phyloP scores from a whole-genome alignment of 2,329 filamentous ascomycete species.

The Sporothrix variecibatus region DNA sequence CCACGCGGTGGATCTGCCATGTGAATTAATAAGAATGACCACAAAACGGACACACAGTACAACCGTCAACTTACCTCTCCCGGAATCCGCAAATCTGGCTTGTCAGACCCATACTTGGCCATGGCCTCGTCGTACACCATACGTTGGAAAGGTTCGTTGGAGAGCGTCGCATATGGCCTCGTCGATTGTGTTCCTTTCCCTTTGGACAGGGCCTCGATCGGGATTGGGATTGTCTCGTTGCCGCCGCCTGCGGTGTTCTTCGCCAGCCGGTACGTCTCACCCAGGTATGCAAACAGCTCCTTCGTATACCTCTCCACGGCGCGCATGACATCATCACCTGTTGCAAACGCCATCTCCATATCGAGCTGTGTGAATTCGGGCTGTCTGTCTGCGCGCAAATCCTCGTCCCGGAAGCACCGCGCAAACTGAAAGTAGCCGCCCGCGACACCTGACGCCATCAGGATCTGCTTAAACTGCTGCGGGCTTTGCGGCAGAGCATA shows the following conservation, averaged over 20 bases:
- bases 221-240: constrained; percentile 28
- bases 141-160: constrained; percentile 50
- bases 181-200: not conserved
- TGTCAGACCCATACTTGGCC: constrained; percentile 80
- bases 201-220: not conserved
- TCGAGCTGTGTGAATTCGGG: constrained; percentile 96
- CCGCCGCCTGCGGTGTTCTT: constrained; percentile 36
- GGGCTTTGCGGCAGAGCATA: constrained; percentile 96
- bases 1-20: constrained; percentile 63
- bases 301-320: constrained; percentile 54
- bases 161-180: constrained; percentile 33
- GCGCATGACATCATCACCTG: constrained; percentile 68
- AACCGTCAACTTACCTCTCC: constrained; percentile 48
- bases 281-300: constrained; percentile 55
- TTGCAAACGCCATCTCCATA: constrained; percentile 88
- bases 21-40: not conserved
- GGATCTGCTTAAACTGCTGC: constrained; percentile 96
- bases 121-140: constrained; percentile 79
- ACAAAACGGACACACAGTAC: not conserved
- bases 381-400: constrained; percentile 86
- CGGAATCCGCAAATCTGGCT: constrained; percentile 81
- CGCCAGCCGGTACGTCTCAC: constrained; percentile 43
- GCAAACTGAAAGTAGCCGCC: constrained; percentile 88
- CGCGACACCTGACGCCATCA: constrained; percentile 83
- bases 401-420: constrained; percentile 92